Percentiles rank a stretch among this genome's conserved stretches.
phyloP scores from a whole-genome alignment of 164 flowering plant genomes.

The Magnolia sinica region DNA sequence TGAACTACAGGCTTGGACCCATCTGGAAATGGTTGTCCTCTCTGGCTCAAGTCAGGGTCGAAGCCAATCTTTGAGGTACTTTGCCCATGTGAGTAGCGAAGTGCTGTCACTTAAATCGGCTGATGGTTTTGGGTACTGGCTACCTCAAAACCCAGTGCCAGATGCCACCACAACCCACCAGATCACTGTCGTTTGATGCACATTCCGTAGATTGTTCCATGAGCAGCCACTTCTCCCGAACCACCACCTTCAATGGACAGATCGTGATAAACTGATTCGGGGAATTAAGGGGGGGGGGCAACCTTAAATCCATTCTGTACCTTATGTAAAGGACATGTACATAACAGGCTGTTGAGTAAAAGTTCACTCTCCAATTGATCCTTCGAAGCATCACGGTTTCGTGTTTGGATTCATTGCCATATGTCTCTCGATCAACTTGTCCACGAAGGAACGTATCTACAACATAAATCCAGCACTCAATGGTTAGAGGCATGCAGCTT shows the following conservation, averaged over 20 bases:
- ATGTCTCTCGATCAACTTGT: slow-evolving; percentile 90
- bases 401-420: slow-evolving; percentile 54
- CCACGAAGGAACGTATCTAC: slow-evolving; percentile 98
- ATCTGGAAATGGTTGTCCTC: not conserved
- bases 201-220: not conserved
- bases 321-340: not conserved
- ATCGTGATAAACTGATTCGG: slow-evolving; percentile 9
- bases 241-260: slow-evolving; percentile 1
- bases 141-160: not conserved
- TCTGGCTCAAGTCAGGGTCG: not conserved
- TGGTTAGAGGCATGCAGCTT: not conserved
- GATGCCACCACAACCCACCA: slow-evolving; percentile 5
- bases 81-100: not conserved
- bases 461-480: slow-evolving; percentile 12
- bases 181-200: not conserved
- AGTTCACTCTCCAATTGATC: slow-evolving; percentile 3
- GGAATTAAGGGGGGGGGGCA: slow-evolving; percentile 1
- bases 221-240: not conserved
- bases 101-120: not conserved
- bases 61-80: not conserved
- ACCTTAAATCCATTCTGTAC: slow-evolving; percentile 6
- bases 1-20: not conserved
- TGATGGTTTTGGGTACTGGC: not conserved
- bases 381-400: slow-evolving; percentile 37
- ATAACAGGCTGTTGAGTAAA: slow-evolving; percentile 4